These are phyloP conservation scores for Sporothrix inflata DNA, from an alignment of 2,329 filamentous ascomycete species.

Conservation along the genomic window DNA sequence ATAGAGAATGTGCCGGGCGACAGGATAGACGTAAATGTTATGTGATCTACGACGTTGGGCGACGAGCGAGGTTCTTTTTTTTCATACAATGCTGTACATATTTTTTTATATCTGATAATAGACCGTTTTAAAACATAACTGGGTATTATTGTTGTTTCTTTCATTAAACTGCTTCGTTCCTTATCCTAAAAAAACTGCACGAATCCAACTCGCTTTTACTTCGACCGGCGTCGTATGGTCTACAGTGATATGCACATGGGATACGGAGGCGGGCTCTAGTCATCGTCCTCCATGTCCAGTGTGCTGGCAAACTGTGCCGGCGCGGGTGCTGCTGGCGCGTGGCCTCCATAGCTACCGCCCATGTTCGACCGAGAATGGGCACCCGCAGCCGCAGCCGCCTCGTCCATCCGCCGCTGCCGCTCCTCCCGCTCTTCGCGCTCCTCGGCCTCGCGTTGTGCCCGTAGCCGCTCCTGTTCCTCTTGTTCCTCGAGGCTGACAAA, in stretches of 20 bases:
- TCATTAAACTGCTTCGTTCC: background rate
- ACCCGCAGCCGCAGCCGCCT: slow-evolving; percentile 44
- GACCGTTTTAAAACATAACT: background rate
- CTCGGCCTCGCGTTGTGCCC: slow-evolving; percentile 43
- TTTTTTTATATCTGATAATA: background rate
- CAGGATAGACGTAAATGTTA: too few species aligned
- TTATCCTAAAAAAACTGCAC: too few species aligned
- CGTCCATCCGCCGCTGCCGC: slow-evolving; percentile 49
- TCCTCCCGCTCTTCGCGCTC: slow-evolving; percentile 50
- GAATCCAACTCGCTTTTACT: too few species aligned
- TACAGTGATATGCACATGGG: too few species aligned
- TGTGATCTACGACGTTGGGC: background rate
- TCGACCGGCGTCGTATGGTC: too few species aligned
- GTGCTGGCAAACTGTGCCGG: slow-evolving; percentile 33
- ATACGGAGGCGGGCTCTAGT: background rate
- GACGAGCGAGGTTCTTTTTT: background rate
- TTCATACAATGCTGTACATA: background rate
- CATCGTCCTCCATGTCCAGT: slow-evolving; percentile 35
- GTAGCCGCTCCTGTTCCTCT: slow-evolving; percentile 57
- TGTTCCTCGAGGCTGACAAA: slow-evolving; percentile 52
- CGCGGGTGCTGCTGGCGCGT: slow-evolving; percentile 26
- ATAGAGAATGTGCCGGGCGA: background rate
- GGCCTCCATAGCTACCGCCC: background rate
- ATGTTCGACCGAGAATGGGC: slow-evolving; percentile 2
- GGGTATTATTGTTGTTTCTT: background rate